Base-by-base conservation (phyloP, 768 basidiomycete species). In the Floccularia luteovirens region DNA sequence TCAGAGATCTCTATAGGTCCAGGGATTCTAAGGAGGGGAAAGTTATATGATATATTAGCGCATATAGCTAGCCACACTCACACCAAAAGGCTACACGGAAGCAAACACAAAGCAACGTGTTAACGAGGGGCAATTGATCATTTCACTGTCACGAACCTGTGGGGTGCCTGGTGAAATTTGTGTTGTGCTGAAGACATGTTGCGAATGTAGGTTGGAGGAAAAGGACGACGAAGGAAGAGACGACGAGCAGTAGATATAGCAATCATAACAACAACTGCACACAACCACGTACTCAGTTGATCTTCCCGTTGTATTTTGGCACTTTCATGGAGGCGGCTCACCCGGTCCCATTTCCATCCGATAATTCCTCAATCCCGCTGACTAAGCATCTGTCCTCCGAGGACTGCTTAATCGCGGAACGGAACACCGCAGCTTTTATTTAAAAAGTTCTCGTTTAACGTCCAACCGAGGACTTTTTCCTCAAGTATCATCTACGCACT, bases 1-100 rank as follows among this genome's bases (percentile, higher is more conserved):
- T 75, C 71, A 24, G 71, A 55, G 41, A 80, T 65, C 52, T 81
- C 78, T 47, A 79, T 77, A 19, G 78, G 78, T 13, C 78, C 78
- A 39, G 78, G 78, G 43, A 81, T 75, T 40, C 77, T 81, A 45
- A n/a, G n/a, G n/a, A n/a, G n/a, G n/a, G n/a, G n/a, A n/a, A n/a
- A n/a, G n/a, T n/a, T n/a, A n/a, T n/a, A n/a, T n/a, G n/a, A n/a
- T n/a, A n/a, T n/a, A n/a, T n/a, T n/a, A n/a, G n/a, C n/a, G n/a
- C 36, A 24, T 37, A 36, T 24, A 19, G 14, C 1, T 21, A 16
- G 22, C 45, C 41, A 39, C 23, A 59, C 68, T 51, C 54, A 77
- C 76, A 74, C 70, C 38, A 77, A 55, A 19, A 78, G 59, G 50
- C 75, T 78, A 45, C 17, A 31, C 28, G 30, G 22, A 47, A 24